phyloP scores from a whole-genome alignment of 208 protist genomes.

The Balamuthia mandrillaris region DNA sequence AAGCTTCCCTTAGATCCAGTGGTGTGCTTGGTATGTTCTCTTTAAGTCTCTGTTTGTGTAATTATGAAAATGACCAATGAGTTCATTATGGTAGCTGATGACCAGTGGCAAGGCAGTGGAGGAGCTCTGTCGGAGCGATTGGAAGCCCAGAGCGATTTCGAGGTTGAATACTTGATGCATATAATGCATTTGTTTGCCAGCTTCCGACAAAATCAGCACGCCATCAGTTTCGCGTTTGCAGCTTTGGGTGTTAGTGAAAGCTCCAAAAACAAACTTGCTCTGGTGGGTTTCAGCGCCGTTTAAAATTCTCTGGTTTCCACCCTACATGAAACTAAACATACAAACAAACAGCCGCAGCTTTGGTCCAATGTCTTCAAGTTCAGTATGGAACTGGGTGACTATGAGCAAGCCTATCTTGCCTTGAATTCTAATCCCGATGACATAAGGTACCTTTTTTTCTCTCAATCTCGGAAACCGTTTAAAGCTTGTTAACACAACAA shows the following conservation, averaged over 20 bases:
- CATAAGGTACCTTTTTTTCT: not conserved
- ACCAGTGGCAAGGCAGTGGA: not conserved
- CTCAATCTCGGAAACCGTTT: no score
- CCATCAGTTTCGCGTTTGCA: conserved; percentile 31
- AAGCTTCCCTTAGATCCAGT: not conserved
- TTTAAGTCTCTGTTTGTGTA: no score
- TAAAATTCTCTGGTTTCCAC: no score
- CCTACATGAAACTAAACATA: no score
- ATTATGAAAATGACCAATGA: not conserved
- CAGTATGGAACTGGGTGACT: conserved; percentile 22
- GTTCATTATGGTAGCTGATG: not conserved
- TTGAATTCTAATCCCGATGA: conserved; percentile 1
- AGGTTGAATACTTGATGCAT: conserved; percentile 25
- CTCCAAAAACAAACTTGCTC: not conserved
- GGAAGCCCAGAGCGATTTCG: no score
- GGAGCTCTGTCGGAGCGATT: no score
- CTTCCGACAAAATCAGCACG: not conserved
- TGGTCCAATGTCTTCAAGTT: conserved; percentile 39
- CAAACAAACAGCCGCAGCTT: conserved; percentile 14
- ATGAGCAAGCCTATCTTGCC: conserved; percentile 40
- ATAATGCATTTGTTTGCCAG: conserved; percentile 7
- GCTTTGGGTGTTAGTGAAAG: not conserved
- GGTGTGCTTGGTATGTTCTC: no score
- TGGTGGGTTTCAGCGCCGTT: no score
- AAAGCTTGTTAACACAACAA: no score